Evolutionary conservation across 2,329 filamentous ascomycete genomes (phyloP).

Genomic region (Xylariaceae sp.): DNA sequence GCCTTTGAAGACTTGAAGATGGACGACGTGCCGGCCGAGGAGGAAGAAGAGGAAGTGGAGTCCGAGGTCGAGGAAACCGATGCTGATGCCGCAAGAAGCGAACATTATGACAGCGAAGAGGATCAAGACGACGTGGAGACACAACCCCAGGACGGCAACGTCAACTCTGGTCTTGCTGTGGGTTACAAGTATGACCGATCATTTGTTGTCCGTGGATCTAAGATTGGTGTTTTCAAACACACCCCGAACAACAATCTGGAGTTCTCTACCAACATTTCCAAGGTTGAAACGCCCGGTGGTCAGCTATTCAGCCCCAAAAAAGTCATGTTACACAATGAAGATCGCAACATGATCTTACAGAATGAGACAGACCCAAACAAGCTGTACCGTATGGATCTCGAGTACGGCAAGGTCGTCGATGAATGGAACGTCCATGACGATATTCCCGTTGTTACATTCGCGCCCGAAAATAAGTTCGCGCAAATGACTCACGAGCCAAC

Average conservation of each 20-base stretch:
- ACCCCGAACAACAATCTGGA: conserved; percentile 87
- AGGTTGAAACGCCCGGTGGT: conserved; percentile 83
- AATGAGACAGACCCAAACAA: conserved; percentile 81
- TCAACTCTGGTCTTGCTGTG: conserved; percentile 91
- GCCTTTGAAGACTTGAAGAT: conserved; percentile 93
- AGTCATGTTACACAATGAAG: conserved; percentile 91
- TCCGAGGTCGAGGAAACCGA: conserved; percentile 53
- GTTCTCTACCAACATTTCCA: conserved; percentile 96
- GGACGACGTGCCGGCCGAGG: conserved; percentile 65
- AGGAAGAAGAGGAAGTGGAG: conserved; percentile 50
- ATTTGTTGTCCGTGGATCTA: conserved; percentile 93
- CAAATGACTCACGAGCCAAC: conserved; percentile 96
- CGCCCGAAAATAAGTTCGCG: conserved; percentile 94
- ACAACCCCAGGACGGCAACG: conserved; percentile 68
- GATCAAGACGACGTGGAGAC: conserved; percentile 73
- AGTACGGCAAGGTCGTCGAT: conserved; percentile 96
- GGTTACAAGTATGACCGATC: conserved; percentile 97
- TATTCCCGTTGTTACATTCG: conserved; percentile 87
- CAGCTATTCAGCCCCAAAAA: conserved; percentile 91
- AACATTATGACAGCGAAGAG: conserved; percentile 65
- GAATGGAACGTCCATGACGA: conserved; percentile 99
- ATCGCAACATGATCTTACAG: conserved; percentile 85
- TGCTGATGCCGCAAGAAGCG: conserved; percentile 63
- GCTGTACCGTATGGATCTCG: conserved; percentile 94
- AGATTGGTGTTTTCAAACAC: conserved; percentile 99